Base-by-base conservation (phyloP, 305 asterid genomes). In the Fraxinus angustifolia region DNA sequence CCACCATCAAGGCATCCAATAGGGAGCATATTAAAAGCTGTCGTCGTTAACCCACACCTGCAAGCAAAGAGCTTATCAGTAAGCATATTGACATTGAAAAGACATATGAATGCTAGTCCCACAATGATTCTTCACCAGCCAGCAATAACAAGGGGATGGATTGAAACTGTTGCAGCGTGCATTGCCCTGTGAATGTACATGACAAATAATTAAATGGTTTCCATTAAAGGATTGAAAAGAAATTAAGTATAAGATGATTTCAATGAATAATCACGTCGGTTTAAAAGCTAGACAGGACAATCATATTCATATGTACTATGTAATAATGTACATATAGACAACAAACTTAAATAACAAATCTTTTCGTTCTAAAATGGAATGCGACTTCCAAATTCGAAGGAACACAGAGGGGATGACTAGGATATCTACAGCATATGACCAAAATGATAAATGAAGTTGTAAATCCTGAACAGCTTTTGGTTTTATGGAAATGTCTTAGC, bases 1-100 rank as follows among this genome's bases (percentile, higher is more conserved):
- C 98, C 98, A 31, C 98, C 98, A 81, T 94, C 98, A 21, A 94
- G 98, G 87, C 97, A 93, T 86, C 98, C 98, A 82, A 93, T 90
- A 38, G 98, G 98, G n/a, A 93, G 91, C 98, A 94, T 83, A 86
- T 94, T 94, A 86, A 94, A 91, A 87, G 98, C 96, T 77, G 98
- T 92, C n/a, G 98, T 88, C 31, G 98, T 94, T 84, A 94, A 87
- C 73, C 98, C 98, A 87, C 98, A 94, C 98, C 98, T 94, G 83
- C 7, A 82, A 88, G 30, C 58, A 76, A 80, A 53, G 73, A 58
- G 42, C 70, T 75, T 26, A 23, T 60, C 67, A 17, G 70, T 83
- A 75, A 86, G 81, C 86, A 77, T 26, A 31, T 36, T 30, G 31
- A 45, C 40, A 62, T 77, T 17, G 14, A 38, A 5, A 14, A 71